Evolutionary conservation across 495 filamentous ascomycete species (phyloP).

Genomic region (Sphaerosporella brunnea): DNA sequence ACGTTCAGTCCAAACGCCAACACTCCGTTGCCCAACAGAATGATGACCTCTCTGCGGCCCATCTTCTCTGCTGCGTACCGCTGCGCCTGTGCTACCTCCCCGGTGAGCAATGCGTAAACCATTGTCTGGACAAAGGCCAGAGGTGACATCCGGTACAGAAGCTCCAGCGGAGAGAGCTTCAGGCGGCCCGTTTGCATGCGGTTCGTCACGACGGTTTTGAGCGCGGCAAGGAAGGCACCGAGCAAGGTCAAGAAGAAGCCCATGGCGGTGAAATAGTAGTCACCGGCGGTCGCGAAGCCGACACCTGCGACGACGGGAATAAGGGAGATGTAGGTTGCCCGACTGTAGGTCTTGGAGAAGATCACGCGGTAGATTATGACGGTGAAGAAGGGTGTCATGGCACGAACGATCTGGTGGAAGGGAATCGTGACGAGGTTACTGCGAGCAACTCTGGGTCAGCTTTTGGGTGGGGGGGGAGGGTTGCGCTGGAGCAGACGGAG

Average conservation of each 20-base stretch:
- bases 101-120: conserved; percentile 32
- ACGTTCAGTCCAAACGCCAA: conserved; percentile 39
- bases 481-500: not conserved
- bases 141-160: conserved; percentile 39
- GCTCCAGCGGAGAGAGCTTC: conserved; percentile 35
- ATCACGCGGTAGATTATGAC: conserved; percentile 37
- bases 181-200: conserved; percentile 37
- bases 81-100: conserved; percentile 29
- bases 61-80: conserved; percentile 9
- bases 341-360: conserved; percentile 33
- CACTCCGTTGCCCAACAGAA: conserved; percentile 32
- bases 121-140: conserved; percentile 36
- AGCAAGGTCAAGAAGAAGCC: conserved; percentile 38
- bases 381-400: conserved; percentile 38
- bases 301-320: conserved; percentile 41
- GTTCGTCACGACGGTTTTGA: conserved; percentile 42
- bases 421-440: conserved; percentile 39
- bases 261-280: conserved; percentile 38
- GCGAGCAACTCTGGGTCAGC: not conserved
- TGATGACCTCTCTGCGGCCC: conserved; percentile 13
- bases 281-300: conserved; percentile 37
- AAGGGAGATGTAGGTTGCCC: conserved; percentile 37
- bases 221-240: conserved; percentile 36
- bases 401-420: conserved; percentile 43
- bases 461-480: not conserved